These are phyloP conservation scores for Phytophthora pinifolia DNA, from an alignment of 352 stramenopile species.

Conservation along the genomic window DNA sequence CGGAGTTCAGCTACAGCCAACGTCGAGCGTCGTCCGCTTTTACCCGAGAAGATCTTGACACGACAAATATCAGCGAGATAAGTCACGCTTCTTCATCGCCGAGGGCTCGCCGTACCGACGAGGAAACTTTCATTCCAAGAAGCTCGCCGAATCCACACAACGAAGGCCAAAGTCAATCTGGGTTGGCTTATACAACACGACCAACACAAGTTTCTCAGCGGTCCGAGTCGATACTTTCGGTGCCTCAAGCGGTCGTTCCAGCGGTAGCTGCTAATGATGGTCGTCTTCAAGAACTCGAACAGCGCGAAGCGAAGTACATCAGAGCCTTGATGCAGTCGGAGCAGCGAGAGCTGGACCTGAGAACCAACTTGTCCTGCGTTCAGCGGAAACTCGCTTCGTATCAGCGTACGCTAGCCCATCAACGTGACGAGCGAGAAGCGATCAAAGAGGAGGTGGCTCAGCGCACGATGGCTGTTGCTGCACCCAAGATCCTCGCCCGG, in stretches of 20 bases:
- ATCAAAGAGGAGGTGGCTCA: constrained; percentile 61
- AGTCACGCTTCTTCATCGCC: constrained; percentile 20
- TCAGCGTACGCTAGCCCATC: constrained; percentile 40
- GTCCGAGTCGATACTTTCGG: not conserved
- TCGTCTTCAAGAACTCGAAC: constrained; percentile 56
- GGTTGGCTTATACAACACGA: not conserved
- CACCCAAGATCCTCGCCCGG: constrained; percentile 50
- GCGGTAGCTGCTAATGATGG: constrained; percentile 9
- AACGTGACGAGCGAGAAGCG: constrained; percentile 43
- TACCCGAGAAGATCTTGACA: constrained; percentile 28
- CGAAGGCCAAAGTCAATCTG: not conserved
- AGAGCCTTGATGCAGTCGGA: constrained; percentile 76
- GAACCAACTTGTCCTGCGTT: constrained; percentile 46
- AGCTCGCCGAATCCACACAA: not conserved
- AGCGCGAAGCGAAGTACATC: constrained; percentile 76
- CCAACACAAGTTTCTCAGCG: not conserved
- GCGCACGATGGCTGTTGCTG: constrained; percentile 41
- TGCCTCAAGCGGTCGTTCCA: not conserved
- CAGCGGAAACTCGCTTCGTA: constrained; percentile 47
- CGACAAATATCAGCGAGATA: constrained; percentile 30
- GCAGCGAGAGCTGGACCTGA: constrained; percentile 69
- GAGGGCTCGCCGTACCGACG: not conserved
- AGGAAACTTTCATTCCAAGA: too few relatives aligned
- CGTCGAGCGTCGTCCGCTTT: constrained; percentile 27
- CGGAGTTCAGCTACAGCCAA: constrained; percentile 21